A percentile compares a stretch with the other conserved stretches of the same genome.
Conservation (phyloP, 2,329 filamentous ascomycete species). For the Neophaeococcomyces mojaviensis region DNA sequence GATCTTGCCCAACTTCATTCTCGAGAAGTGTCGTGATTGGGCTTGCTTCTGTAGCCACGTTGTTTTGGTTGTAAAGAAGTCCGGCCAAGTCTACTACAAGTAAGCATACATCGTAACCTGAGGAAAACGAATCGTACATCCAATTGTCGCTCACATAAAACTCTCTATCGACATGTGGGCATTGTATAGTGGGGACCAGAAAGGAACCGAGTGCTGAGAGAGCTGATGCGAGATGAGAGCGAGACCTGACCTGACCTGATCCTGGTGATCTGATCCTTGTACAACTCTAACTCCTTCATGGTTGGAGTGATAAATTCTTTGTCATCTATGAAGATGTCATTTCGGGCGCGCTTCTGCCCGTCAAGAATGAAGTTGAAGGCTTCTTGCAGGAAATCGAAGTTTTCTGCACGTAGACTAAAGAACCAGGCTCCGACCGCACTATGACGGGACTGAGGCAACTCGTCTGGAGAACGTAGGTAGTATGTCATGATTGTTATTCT, state of each 20-base stretch:
- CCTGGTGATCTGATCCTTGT: conserved; percentile 28
- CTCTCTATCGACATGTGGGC: conserved; percentile 41
- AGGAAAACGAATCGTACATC: conserved; percentile 46
- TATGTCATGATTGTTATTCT: too few relatives aligned
- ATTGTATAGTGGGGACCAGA: conserved; percentile 36
- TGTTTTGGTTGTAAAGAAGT: conserved; percentile 41
- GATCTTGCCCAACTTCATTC: conserved; percentile 38
- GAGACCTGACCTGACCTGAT: conserved; percentile 31
- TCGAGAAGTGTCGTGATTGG: conserved; percentile 41
- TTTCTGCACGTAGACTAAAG: conserved; percentile 38
- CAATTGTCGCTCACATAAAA: conserved; percentile 37
- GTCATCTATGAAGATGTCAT: conserved; percentile 32
- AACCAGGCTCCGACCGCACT: conserved; percentile 21
- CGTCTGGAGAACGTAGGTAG: too few relatives aligned
- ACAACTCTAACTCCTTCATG: conserved; percentile 30
- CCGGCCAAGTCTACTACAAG: too few relatives aligned
- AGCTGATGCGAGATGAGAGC: conserved; percentile 34
- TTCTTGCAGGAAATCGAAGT: conserved; percentile 33
- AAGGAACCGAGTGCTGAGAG: conserved; percentile 41
- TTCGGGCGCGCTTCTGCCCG: conserved; percentile 28
- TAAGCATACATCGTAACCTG: too few relatives aligned
- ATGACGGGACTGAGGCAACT: too few relatives aligned
- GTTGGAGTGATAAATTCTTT: conserved; percentile 33
- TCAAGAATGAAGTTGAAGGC: conserved; percentile 36
- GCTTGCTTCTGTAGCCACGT: conserved; percentile 41